Evolutionary conservation across 78 protist species (phyloP).

Genomic region (Mantamonas sphyraenae): DNA sequence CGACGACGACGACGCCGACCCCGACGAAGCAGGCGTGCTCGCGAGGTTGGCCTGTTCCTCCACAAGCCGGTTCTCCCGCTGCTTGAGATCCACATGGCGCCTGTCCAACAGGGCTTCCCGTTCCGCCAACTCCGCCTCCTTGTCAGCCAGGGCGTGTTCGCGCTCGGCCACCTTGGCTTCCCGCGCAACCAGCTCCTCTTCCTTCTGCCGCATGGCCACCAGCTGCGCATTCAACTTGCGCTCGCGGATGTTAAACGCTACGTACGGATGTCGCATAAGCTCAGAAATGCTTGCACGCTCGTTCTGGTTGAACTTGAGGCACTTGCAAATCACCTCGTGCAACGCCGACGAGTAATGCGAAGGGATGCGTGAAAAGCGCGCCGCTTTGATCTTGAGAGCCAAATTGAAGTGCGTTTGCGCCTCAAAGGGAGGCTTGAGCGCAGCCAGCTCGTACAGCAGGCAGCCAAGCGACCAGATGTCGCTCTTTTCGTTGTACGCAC

Average conservation of each 20-base stretch:
- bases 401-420: neutral
- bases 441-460: slow-evolving; percentile 59
- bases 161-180: neutral
- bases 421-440: slow-evolving; percentile 3
- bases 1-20: no score
- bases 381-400: neutral
- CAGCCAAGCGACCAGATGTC: slow-evolving; percentile 86
- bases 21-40: no score
- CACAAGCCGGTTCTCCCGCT: no score
- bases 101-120: no score
- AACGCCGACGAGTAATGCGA: neutral
- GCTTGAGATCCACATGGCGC: no score
- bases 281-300: neutral
- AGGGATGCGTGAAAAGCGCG: neutral
- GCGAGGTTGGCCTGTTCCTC: no score
- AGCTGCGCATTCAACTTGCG: neutral
- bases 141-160: neutral
- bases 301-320: neutral
- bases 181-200: neutral
- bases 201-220: neutral
- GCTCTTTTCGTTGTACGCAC: slow-evolving; percentile 59
- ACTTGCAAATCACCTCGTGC: neutral
- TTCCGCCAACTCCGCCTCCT: no score
- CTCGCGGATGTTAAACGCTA: neutral
- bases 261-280: neutral